phyloP scores from a whole-genome alignment of 2,329 filamentous ascomycete species.

The Trichoderma gracile region DNA sequence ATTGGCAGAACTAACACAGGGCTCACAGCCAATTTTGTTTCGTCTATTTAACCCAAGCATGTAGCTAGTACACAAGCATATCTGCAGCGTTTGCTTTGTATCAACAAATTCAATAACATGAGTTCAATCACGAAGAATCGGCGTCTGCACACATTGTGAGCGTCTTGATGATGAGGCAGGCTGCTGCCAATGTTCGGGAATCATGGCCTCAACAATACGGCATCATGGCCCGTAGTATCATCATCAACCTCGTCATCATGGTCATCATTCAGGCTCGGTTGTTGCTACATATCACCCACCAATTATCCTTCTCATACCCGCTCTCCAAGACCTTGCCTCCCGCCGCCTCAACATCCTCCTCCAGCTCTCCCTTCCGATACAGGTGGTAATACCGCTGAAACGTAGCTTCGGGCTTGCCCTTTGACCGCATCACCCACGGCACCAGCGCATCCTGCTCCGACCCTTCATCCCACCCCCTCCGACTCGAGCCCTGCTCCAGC shows the following conservation, averaged over 20 bases:
- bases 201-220: no score
- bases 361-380: constrained; percentile 82
- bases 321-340: constrained; percentile 75
- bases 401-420: constrained; percentile 50
- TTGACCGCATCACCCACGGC: constrained; percentile 75
- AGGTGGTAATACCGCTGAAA: constrained; percentile 95
- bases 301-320: constrained; percentile 97
- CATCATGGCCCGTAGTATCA: neutral
- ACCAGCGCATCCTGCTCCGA: constrained; percentile 90
- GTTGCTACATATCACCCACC: constrained; percentile 74
- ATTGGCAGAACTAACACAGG: constrained; percentile 9
- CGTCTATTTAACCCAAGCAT: neutral
- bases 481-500: constrained; percentile 82
- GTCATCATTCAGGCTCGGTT: neutral
- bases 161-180: neutral
- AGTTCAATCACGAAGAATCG: neutral
- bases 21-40: constrained; percentile 3
- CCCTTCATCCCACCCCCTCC: constrained; percentile 84
- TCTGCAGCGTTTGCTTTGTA: constrained; percentile 24
- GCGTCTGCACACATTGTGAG: neutral
- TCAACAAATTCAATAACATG: neutral
- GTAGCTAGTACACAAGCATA: constrained; percentile 18
- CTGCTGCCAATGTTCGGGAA: neutral
- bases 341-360: constrained; percentile 71
- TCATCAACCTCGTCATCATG: neutral